These are phyloP conservation scores for Metschnikowia lunata DNA, from an alignment of 805 yeast species.

Conservation along the genomic window DNA sequence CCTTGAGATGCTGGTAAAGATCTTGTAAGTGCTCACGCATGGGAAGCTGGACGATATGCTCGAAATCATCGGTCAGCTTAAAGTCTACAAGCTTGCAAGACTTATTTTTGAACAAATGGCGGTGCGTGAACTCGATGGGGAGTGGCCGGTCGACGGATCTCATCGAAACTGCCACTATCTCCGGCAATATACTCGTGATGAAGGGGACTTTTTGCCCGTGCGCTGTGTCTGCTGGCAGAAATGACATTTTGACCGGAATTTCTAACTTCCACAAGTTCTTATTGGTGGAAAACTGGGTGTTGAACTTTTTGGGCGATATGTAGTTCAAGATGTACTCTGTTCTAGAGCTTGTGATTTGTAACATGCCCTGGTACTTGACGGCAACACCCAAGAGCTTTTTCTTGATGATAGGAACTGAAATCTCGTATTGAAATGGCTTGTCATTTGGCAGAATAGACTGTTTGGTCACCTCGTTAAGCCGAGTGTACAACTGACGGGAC, in stretches of 20 bases:
- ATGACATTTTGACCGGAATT: conserved; percentile 31
- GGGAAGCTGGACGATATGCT: conserved; percentile 26
- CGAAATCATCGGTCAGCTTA: conserved; percentile 26
- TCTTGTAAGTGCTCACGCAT: conserved; percentile 31
- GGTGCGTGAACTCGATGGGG: conserved; percentile 34
- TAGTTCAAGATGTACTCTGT: conserved; percentile 26
- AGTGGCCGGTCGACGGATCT: conserved; percentile 30
- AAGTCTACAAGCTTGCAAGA: conserved; percentile 4
- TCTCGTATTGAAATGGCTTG: conserved; percentile 21
- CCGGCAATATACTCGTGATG: conserved; percentile 21
- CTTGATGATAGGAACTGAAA: conserved; percentile 28
- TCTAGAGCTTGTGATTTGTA: conserved; percentile 31
- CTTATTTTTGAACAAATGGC: conserved; percentile 30
- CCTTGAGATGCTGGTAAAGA: conserved; percentile 22
- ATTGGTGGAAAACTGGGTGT: conserved; percentile 5
- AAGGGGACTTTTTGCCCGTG: conserved; percentile 6
- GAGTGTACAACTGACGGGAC: conserved; percentile 15
- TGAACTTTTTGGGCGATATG: conserved; percentile 19
- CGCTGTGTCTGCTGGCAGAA: conserved; percentile 20
- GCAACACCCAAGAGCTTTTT: conserved; percentile 25
- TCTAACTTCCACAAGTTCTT: conserved; percentile 16
- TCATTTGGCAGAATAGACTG: not conserved
- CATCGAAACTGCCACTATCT: conserved; percentile 28
- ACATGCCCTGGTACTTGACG: conserved; percentile 29
- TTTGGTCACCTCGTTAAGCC: conserved; percentile 4